Conservation (phyloP, 345 rosid genomes). For the Aquilaria sinensis region DNA sequence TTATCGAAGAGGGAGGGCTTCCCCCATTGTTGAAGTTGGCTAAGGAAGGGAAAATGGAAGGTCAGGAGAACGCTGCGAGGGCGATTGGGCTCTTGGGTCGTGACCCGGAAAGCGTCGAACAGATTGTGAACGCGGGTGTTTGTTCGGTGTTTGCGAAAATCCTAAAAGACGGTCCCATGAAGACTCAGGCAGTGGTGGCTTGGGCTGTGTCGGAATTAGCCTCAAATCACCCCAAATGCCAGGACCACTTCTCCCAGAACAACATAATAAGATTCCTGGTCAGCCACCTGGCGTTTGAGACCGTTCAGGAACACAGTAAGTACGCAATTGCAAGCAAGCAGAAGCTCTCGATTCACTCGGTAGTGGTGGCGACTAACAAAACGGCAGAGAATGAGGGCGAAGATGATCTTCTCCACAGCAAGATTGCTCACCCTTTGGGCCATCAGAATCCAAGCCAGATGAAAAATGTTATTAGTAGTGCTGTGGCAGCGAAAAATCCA, state of each 20-base stretch:
- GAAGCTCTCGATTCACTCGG: conserved; percentile 42
- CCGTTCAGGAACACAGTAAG: conserved; percentile 72
- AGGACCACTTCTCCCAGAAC: conserved; percentile 68
- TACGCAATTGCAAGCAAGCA: conserved; percentile 51
- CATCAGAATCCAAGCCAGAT: conserved; percentile 36
- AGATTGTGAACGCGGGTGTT: conserved; percentile 66
- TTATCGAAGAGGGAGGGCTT: conserved; percentile 87
- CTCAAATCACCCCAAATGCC: conserved; percentile 53
- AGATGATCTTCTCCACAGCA: conserved; percentile 16
- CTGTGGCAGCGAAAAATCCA: conserved; percentile 27
- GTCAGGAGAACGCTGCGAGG: conserved; percentile 76
- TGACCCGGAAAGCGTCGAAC: conserved; percentile 75
- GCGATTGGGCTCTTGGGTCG: conserved; percentile 72
- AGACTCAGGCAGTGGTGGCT: conserved; percentile 61
- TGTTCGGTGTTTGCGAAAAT: conserved; percentile 68
- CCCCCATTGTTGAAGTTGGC: conserved; percentile 71
- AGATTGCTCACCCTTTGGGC: conserved; percentile 37
- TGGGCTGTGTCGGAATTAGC: conserved; percentile 77
- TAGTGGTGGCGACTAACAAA: conserved; percentile 36
- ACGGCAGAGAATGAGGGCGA: conserved; percentile 2
- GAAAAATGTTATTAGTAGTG: conserved; percentile 39
- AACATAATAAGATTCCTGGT: conserved; percentile 69
- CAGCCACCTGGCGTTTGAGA: conserved; percentile 83
- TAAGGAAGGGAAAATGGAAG: conserved; percentile 68
- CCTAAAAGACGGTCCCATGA: conserved; percentile 83